Conservation (phyloP, 2,329 filamentous ascomycete species). For the Ascochyta koolunga region DNA sequence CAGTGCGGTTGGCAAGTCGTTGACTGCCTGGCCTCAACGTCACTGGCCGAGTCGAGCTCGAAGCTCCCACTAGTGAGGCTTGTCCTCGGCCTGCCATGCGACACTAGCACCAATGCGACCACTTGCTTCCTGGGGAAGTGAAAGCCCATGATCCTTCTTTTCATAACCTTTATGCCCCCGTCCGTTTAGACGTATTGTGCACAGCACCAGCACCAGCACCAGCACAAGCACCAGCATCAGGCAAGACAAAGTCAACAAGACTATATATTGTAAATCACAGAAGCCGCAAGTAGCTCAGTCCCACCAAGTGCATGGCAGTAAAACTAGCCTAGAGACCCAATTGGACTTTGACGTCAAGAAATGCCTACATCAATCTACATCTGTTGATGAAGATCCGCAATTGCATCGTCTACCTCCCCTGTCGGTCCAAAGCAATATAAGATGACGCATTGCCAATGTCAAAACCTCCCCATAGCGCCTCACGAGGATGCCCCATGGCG, state of each 20-base stretch:
- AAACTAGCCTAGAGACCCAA: not conserved
- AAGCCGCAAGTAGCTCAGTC: not conserved
- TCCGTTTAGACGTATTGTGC: too few relatives aligned
- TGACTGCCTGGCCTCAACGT: slow-evolving; percentile 15
- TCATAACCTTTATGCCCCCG: too few relatives aligned
- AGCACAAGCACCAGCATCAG: not conserved
- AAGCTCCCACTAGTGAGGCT: slow-evolving; percentile 5
- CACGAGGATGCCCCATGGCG: not conserved
- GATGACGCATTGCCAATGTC: not conserved
- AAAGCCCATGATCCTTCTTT: too few relatives aligned
- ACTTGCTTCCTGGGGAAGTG: slow-evolving; percentile 7
- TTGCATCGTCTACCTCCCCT: not conserved
- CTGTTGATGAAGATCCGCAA: not conserved
- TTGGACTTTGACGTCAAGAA: slow-evolving; percentile 2
- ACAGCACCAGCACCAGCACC: too few relatives aligned
- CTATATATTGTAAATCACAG: slow-evolving; percentile 4
- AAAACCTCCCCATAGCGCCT: not conserved
- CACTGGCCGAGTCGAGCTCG: slow-evolving; percentile 1
- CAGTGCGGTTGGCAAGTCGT: not conserved
- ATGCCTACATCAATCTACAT: not conserved
- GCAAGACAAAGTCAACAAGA: slow-evolving; percentile 8
- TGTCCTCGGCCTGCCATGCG: slow-evolving; percentile 11
- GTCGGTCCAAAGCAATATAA: slow-evolving; percentile 2
- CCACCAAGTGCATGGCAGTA: not conserved
- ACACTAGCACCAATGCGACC: not conserved